phyloP scores from a whole-genome alignment of 2,329 filamentous ascomycete species.

The Graphilbum sp. region DNA sequence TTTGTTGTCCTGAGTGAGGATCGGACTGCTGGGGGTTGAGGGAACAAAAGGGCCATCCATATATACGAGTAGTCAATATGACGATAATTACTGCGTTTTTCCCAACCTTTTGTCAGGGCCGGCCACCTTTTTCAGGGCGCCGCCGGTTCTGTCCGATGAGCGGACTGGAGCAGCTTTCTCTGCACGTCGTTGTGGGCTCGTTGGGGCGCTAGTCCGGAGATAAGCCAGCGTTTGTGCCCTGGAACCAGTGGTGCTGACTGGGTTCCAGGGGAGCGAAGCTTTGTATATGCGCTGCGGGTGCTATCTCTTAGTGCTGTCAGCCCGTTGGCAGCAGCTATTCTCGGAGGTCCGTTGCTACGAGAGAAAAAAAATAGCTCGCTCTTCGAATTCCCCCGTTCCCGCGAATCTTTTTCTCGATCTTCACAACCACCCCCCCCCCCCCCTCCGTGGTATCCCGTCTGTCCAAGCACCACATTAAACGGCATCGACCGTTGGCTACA shows the following conservation, averaged over 20 bases:
- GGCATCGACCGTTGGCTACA: too few relatives aligned
- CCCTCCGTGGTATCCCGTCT: neutral
- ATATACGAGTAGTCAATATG: too few relatives aligned
- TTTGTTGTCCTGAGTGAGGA: too few relatives aligned
- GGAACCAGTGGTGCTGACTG: neutral
- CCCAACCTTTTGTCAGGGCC: too few relatives aligned
- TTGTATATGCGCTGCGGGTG: too few relatives aligned
- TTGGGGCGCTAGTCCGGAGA: neutral
- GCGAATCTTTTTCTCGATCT: conserved; percentile 1
- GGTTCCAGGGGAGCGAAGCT: neutral
- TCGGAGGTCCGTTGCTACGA: neutral
- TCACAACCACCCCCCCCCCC: neutral
- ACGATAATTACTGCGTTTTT: too few relatives aligned
- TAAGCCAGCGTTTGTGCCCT: neutral
- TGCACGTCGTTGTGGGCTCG: neutral
- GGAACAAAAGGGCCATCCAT: too few relatives aligned
- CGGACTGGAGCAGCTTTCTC: neutral
- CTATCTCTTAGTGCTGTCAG: neutral
- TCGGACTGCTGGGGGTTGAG: too few relatives aligned
- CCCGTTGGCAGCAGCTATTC: too few relatives aligned
- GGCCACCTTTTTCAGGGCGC: too few relatives aligned
- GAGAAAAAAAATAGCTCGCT: neutral
- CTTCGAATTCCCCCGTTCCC: neutral
- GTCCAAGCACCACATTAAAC: conserved; percentile 1
- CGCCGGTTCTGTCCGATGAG: neutral